Evolutionary conservation across 371 early-diverging fungal genomes (phyloP).

Genomic region (Mortierella sp.): DNA sequence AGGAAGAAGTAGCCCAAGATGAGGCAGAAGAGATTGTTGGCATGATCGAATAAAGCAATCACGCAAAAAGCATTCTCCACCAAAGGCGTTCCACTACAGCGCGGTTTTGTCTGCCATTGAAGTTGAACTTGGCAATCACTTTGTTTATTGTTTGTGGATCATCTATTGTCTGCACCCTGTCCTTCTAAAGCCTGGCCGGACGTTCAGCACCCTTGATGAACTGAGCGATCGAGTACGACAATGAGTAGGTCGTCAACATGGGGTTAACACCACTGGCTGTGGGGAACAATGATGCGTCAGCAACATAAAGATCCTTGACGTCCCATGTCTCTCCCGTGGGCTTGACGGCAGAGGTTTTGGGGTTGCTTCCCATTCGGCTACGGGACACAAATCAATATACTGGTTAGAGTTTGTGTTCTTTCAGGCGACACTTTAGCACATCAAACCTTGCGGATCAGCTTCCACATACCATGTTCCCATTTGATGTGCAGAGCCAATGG

Average conservation of each 20-base stretch:
- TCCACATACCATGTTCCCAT: conserved; percentile 75
- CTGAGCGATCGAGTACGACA: conserved; percentile 48
- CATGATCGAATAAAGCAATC: conserved; percentile 12
- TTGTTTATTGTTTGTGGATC: no score
- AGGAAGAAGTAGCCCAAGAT: conserved; percentile 13
- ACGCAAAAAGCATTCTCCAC: background rate
- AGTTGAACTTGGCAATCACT: no score
- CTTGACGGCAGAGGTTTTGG: conserved; percentile 67
- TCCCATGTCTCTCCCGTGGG: conserved; percentile 83
- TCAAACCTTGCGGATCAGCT: no score
- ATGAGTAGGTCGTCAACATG: conserved; percentile 62
- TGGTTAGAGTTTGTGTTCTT: conserved; percentile 1
- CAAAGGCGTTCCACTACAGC: no score
- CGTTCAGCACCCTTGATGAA: conserved; percentile 32
- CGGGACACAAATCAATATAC: background rate
- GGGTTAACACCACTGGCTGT: conserved; percentile 84
- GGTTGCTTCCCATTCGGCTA: conserved; percentile 75
- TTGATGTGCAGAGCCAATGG: conserved; percentile 68
- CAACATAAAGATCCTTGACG: conserved; percentile 75
- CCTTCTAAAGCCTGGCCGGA: conserved; percentile 30
- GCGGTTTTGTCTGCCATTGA: no score
- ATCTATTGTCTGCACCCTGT: background rate
- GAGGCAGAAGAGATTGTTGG: conserved; percentile 35
- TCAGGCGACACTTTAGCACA: background rate
- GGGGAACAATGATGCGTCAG: conserved; percentile 80